phyloP scores from a whole-genome alignment of 78 protist genomes.

The Cavenderia fasciculata region DNA sequence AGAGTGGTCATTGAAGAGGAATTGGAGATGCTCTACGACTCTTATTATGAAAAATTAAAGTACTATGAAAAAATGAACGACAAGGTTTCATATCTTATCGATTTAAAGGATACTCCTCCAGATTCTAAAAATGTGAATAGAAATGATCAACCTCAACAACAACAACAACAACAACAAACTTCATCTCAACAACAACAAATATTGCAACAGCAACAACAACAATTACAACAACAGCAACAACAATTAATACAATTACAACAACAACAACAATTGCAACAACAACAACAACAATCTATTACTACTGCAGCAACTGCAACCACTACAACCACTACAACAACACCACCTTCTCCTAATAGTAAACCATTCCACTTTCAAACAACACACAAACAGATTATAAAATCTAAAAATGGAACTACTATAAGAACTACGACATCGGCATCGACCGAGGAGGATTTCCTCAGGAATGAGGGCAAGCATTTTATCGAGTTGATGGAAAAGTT shows the following conservation, averaged over 20 bases:
- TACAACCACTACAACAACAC: background rate
- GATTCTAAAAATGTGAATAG: background rate
- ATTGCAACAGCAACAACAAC: background rate
- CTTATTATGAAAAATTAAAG: constrained; percentile 67
- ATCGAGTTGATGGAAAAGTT: constrained; percentile 77
- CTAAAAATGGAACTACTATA: constrained; percentile 12
- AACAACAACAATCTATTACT: constrained; percentile 5
- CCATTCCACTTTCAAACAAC: background rate
- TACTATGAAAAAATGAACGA: constrained; percentile 34
- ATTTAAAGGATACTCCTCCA: background rate
- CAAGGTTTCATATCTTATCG: constrained; percentile 23
- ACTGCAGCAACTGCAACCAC: constrained; percentile 7
- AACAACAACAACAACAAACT: background rate
- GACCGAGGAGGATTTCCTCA: constrained; percentile 55
- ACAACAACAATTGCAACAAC: constrained; percentile 7
- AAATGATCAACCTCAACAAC: constrained; percentile 9
- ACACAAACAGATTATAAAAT: constrained; percentile 19
- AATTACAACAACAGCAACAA: constrained; percentile 9
- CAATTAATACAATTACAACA: background rate
- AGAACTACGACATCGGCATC: constrained; percentile 9
- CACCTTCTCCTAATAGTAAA: background rate
- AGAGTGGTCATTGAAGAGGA: constrained; percentile 81
- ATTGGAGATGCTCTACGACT: constrained; percentile 81
- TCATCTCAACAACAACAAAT: background rate
- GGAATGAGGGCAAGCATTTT: constrained; percentile 50